Evolutionary conservation across 2,329 filamentous ascomycete species (phyloP), one percentile per base, ranked within the genome.

Genomic region (Fusarium miscanthi): DNA sequence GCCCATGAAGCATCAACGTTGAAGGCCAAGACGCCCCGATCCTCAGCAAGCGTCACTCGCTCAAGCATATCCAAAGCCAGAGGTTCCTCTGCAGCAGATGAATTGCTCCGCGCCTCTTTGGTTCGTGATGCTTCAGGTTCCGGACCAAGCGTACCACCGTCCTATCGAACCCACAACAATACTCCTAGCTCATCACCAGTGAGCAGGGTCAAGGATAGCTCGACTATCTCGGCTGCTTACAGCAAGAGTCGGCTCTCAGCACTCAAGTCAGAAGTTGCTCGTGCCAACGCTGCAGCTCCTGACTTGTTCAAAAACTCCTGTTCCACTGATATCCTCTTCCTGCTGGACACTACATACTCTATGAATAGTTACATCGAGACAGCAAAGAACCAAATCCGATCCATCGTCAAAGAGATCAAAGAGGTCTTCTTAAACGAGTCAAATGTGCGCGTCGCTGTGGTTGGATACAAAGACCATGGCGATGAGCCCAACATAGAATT

Each of bases 381-480:
- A 5, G 80, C 81, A 38, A 82, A 81, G 60, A 51, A 74, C 3
- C 81, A 83, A 49, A 43, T 56, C 38, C 16, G 52, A 33, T 43
- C 52, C 2, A 56, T 45, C 3, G 77, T 83, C 52, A 76, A 68
- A 63, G 74, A 61, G 53, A 83, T 82, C 49, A 72, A 82, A 14
- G 60, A 70, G 14, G 80, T 82, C 21, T 4, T 82, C 81, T 57
- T 69, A 81, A 73, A 80, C 25, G 77, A 82, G 43, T 77, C 80
- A 9, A 75, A 81, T 30, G 74, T 83, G 7, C 79, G 80, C 3
- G 72, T 83, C 10, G 80, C 79, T 0, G 78, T 83, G 6, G 80
- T 83, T 1, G 75, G 76, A 1, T 83, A 83, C 70, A 82, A 79
- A 43, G 81, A 83, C 62, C 81, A 83, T 61, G 38, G 74, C 4